Evolutionary conservation across 2,329 filamentous ascomycete genomes (phyloP).

Genomic region (Botrytis cinerea): DNA sequence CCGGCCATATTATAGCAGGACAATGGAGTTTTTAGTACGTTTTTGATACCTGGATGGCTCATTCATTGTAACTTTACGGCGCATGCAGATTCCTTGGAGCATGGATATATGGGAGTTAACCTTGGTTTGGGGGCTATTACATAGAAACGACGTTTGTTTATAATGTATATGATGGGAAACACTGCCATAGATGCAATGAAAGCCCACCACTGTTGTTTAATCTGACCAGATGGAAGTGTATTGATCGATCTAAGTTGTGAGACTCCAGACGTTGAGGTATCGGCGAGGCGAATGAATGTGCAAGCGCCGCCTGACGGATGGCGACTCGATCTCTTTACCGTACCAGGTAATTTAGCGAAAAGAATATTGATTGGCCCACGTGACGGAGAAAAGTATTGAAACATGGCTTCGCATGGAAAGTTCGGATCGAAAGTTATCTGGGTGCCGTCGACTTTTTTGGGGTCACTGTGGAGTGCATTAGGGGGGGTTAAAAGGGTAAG

Average conservation of each 20-base stretch:
- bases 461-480: conserved; percentile 10
- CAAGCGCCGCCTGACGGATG: not conserved
- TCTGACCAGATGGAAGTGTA: not conserved
- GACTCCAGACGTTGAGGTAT: not conserved
- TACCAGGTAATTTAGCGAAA: not conserved
- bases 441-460: not conserved
- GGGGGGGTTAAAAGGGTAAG: not conserved
- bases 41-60: conserved; percentile 22
- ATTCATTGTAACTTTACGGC: conserved; percentile 8
- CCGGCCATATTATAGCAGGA: conserved; percentile 14
- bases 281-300: not conserved
- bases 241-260: not conserved
- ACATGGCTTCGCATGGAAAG: not conserved
- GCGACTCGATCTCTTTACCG: not conserved
- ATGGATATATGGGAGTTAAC: conserved; percentile 12
- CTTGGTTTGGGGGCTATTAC: not conserved
- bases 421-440: not conserved
- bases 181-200: conserved; percentile 1
- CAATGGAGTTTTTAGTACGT: conserved; percentile 21
- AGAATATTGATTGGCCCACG: conserved; percentile 1
- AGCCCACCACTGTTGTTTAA: not conserved
- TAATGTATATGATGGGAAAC: conserved; percentile 15
- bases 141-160: conserved; percentile 16
- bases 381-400: not conserved
- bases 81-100: conserved; percentile 18